phyloP scores from a whole-genome alignment of 2,329 filamentous ascomycete species.

The Verticillium alfalfae region DNA sequence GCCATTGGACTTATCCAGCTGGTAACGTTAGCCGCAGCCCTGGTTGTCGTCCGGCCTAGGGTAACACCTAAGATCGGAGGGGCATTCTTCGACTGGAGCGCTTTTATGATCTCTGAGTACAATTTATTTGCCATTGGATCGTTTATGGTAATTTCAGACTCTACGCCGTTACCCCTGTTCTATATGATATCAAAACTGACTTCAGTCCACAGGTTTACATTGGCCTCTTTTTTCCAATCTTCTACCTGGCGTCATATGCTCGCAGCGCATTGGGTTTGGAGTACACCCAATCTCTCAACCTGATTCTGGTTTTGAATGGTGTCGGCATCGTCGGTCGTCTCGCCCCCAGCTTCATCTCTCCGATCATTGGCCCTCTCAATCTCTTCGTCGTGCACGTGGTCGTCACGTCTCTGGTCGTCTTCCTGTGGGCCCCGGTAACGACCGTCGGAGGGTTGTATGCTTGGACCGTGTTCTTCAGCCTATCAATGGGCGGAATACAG shows the following conservation, averaged over 20 bases:
- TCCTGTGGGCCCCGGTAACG: neutral
- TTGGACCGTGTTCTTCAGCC: neutral
- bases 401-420: neutral
- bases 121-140: conserved; percentile 5
- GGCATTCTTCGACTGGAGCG: neutral
- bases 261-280: conserved; percentile 13
- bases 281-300: conserved; percentile 25
- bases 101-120: neutral
- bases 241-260: conserved; percentile 31
- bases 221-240: conserved; percentile 27
- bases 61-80: neutral
- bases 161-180: conserved; percentile 26
- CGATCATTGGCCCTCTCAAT: neutral
- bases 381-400: neutral
- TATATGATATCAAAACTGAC: neutral
- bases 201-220: conserved; percentile 12
- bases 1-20: conserved; percentile 39
- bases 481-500: neutral
- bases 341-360: conserved; percentile 25
- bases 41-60: neutral
- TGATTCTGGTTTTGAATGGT: conserved; percentile 37
- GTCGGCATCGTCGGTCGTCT: conserved; percentile 39
- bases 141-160: conserved; percentile 20
- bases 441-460: neutral
- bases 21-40: conserved; percentile 6